phyloP scores from a whole-genome alignment of 2,329 filamentous ascomycete species.

The Penicillium sp. region DNA sequence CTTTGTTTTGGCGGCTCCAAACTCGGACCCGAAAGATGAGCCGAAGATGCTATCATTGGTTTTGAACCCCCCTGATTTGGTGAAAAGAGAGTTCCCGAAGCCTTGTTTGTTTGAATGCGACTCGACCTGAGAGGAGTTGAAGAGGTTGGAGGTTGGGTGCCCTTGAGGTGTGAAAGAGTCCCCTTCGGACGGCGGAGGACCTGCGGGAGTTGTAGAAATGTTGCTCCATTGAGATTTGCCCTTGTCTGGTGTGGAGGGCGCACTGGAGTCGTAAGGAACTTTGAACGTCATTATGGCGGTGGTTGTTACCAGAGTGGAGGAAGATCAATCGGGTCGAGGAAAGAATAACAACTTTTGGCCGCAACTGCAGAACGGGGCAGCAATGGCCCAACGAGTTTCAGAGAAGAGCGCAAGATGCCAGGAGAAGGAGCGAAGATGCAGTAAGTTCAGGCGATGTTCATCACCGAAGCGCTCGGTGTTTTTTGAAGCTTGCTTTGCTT shows the following conservation, averaged over 20 bases:
- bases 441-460: conserved; percentile 1
- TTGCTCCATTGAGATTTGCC: conserved; percentile 33
- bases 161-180: conserved; percentile 56
- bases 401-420: background rate
- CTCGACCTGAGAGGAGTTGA: conserved; percentile 50
- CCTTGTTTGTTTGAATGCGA: conserved; percentile 27
- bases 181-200: conserved; percentile 50
- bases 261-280: conserved; percentile 34
- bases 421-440: background rate
- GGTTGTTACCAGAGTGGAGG: conserved; percentile 1
- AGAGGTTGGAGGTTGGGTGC: conserved; percentile 49
- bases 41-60: conserved; percentile 37
- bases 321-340: conserved; percentile 7
- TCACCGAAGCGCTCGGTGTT: conserved; percentile 1
- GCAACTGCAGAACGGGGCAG: conserved; percentile 12
- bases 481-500: background rate
- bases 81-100: conserved; percentile 35
- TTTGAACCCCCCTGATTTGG: conserved; percentile 34
- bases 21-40: conserved; percentile 36
- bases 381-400: background rate
- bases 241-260: conserved; percentile 39
- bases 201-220: conserved; percentile 56
- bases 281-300: conserved; percentile 32
- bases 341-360: conserved; percentile 14
- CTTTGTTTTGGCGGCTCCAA: conserved; percentile 28